Evolutionary conservation across 495 filamentous ascomycete genomes (phyloP).

Genomic region (Daldinia caldariorum): DNA sequence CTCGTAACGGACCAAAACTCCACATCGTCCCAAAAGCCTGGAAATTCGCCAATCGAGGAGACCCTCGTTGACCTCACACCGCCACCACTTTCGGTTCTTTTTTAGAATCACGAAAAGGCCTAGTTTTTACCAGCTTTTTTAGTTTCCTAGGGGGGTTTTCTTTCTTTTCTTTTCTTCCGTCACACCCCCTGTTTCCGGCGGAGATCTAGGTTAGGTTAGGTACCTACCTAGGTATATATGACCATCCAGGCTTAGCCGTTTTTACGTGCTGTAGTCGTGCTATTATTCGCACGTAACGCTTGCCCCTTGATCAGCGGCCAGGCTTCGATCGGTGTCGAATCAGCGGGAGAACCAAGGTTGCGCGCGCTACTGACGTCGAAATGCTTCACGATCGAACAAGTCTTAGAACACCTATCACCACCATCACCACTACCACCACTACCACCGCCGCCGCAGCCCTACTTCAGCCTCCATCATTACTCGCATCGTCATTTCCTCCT

Average conservation of each 20-base stretch:
- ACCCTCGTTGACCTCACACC: constrained; percentile 42
- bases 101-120: constrained; percentile 24
- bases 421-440: constrained; percentile 39
- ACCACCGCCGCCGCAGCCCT: constrained; percentile 31
- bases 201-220: constrained; percentile 34
- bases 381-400: constrained; percentile 48
- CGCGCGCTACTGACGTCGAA: constrained; percentile 48
- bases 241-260: background rate
- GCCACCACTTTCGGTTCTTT: constrained; percentile 28
- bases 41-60: constrained; percentile 37
- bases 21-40: constrained; percentile 41
- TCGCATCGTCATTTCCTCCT: constrained; percentile 24
- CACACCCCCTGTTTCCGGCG: constrained; percentile 20
- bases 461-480: constrained; percentile 33
- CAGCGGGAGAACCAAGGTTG: constrained; percentile 21
- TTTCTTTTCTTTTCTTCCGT: constrained; percentile 7
- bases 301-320: constrained; percentile 14
- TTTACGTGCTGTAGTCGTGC: background rate
- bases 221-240: constrained; percentile 40
- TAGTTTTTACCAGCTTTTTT: background rate
- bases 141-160: constrained; percentile 9
- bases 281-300: constrained; percentile 4
- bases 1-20: constrained; percentile 35
- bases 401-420: constrained; percentile 40
- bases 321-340: constrained; percentile 13